Evolutionary conservation across 1,139 yeast species (phyloP), one percentile per base, ranked within the genome.

Genomic region (Candida sanyaensis): DNA sequence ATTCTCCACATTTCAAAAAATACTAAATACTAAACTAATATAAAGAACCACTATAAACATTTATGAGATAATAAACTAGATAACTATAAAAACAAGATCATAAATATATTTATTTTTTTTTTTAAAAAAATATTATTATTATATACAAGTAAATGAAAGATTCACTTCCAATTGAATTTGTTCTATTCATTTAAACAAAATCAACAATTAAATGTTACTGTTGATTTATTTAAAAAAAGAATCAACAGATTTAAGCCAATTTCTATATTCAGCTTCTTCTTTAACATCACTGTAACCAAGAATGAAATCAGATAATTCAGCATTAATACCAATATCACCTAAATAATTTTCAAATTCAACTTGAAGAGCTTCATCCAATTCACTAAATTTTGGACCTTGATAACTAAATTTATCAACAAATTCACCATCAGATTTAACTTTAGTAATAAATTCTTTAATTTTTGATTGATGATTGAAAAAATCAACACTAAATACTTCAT

Each of bases 351-450:
- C 95, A 58, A 92, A 77, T 45, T 87, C 80, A 56, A 82, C 80
- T 77, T 92, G 97, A 58, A 92, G 78, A 53, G 83, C 80, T 67
- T 89, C 96, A 62, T 92, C 97, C 66, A 92, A 79, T 67, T 88
- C 88, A 51, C 85, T 73, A 72, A 88, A 91, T 57, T 92, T 87
- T 53, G 98, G 97, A 34, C 98, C 98, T 64, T 86, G 89, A 78
- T 91, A 92, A 48, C 77, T 73, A 51, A 70, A 60, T 48, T 68
- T 67, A 52, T 69, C 74, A 52, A 65, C 55, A 55, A 81, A 75
- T 55, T 88, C 88, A 57, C 96, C 88, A 57, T 73, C 68, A 55
- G 81, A 75, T 52, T 84, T 86, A 47, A 86, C 83, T 55, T 85
- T 85, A 27, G 86, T 80, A 53, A 78, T 59, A 78, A 72, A 81